A percentile compares a stretch with the other conserved stretches of the same genome.
Evolutionary conservation across 2,329 filamentous ascomycete species (phyloP).

Genomic region (Fusarium begoniae): DNA sequence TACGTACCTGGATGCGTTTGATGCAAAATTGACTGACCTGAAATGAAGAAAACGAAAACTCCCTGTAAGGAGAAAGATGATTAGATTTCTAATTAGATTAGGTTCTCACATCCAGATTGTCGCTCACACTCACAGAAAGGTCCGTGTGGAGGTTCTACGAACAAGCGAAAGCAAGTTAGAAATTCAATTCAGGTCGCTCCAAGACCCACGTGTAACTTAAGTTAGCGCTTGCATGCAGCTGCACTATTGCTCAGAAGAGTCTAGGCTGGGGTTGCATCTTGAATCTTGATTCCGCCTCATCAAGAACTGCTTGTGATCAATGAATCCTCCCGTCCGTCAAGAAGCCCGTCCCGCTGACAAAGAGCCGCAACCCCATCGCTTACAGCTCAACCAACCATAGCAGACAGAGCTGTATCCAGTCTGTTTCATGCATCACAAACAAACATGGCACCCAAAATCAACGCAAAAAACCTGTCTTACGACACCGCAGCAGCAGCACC

Average conservation of each 20-base stretch:
- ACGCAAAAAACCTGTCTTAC: constrained; percentile 76
- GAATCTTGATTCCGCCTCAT: constrained; percentile 4
- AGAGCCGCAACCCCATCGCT: constrained; percentile 21
- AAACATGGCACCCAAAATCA: constrained; percentile 68
- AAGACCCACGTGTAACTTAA: constrained; percentile 18
- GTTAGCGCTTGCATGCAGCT: constrained; percentile 13
- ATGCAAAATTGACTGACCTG: background rate
- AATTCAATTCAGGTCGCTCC: background rate
- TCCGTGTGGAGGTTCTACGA: background rate
- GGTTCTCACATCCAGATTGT: constrained; percentile 19
- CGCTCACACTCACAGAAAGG: background rate
- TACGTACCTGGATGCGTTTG: background rate
- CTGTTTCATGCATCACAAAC: background rate
- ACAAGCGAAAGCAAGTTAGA: constrained; percentile 1
- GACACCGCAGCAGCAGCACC: constrained; percentile 65
- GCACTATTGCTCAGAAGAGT: constrained; percentile 17
- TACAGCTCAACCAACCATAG: constrained; percentile 24
- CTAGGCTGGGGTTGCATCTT: constrained; percentile 1
- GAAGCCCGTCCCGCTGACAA: constrained; percentile 18
- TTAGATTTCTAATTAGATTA: constrained; percentile 11
- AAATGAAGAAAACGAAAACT: background rate
- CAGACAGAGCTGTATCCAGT: background rate
- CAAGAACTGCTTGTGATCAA: background rate
- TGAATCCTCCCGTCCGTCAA: background rate
- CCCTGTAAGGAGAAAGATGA: constrained; percentile 12